Evolutionary conservation across 225 moss, liverwort and hornwort genomes (phyloP).

Genomic region (Sphagnum contortum): DNA sequence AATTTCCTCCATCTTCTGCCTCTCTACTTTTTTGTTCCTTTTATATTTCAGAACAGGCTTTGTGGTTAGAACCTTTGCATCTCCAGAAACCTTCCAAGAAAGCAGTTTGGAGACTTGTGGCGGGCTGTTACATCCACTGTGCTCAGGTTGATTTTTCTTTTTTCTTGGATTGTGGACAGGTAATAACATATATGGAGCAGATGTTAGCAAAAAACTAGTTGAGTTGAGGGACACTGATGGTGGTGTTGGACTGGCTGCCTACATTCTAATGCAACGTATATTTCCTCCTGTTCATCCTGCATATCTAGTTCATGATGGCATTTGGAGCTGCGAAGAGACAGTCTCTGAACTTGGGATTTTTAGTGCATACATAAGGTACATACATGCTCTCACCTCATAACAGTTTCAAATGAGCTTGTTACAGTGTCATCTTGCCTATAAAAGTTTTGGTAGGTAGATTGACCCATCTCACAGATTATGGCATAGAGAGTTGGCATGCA

Average conservation of each 20-base stretch:
- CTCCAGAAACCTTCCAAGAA: neutral
- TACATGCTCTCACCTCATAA: too few relatives aligned
- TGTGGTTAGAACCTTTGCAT: neutral
- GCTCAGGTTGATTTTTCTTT: too few relatives aligned
- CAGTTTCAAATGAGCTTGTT: too few relatives aligned
- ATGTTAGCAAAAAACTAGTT: constrained; percentile 52
- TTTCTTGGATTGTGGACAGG: constrained; percentile 16
- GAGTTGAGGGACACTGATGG: constrained; percentile 51
- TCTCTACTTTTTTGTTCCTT: too few relatives aligned
- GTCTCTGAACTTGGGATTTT: constrained; percentile 84
- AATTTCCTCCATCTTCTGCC: too few relatives aligned
- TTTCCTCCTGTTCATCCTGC: constrained; percentile 66
- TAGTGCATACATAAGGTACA: constrained; percentile 58
- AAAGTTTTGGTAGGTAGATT: too few relatives aligned
- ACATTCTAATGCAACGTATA: constrained; percentile 91
- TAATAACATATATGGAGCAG: constrained; percentile 82
- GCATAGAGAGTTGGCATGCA: too few relatives aligned
- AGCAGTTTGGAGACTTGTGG: too few relatives aligned
- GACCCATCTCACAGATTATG: too few relatives aligned
- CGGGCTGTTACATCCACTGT: too few relatives aligned
- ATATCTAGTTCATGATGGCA: constrained; percentile 64
- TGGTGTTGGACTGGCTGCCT: constrained; percentile 63
- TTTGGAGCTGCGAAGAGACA: constrained; percentile 46
- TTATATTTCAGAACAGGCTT: too few relatives aligned
- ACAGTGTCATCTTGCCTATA: too few relatives aligned